phyloP scores from a whole-genome alignment of 1,284 basidiomycete genomes.

The Boletus semigastroideus region DNA sequence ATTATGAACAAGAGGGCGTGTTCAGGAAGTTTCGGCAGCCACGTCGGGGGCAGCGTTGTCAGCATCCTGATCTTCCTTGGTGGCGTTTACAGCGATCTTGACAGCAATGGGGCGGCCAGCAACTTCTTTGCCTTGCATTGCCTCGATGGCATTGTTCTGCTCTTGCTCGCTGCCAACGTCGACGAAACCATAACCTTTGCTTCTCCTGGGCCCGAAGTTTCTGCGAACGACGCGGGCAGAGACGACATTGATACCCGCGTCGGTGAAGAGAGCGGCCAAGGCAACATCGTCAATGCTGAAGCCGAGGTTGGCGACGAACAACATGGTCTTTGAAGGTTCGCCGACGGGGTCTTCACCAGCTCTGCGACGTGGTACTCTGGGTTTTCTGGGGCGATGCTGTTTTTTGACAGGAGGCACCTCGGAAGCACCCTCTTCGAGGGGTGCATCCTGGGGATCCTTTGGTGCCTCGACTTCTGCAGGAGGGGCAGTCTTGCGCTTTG shows the following conservation, averaged over 20 bases:
- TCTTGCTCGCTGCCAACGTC: conserved; percentile 83
- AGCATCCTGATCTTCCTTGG: conserved; percentile 41
- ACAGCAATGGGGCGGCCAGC: conserved; percentile 80
- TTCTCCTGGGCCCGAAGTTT: conserved; percentile 77
- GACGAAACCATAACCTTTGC: conserved; percentile 94
- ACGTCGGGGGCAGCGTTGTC: conserved; percentile 25
- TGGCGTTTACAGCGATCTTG: conserved; percentile 81
- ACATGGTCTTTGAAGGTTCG: conserved; percentile 79
- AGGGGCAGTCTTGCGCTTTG: conserved; percentile 42
- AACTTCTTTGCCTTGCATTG: conserved; percentile 80
- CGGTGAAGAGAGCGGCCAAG: conserved; percentile 77
- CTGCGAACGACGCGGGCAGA: conserved; percentile 85
- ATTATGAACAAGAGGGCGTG: conserved; percentile 12
- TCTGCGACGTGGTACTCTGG: conserved; percentile 61
- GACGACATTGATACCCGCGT: conserved; percentile 75
- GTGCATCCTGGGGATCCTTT: conserved; percentile 35
- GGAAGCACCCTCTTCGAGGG: conserved; percentile 36
- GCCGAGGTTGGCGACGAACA: conserved; percentile 95
- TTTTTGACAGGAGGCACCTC: conserved; percentile 42
- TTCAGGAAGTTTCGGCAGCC: conserved; percentile 20
- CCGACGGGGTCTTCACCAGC: conserved; percentile 76
- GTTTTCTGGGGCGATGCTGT: conserved; percentile 60
- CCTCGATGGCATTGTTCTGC: conserved; percentile 82
- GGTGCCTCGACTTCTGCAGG: conserved; percentile 40
- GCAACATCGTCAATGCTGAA: conserved; percentile 85